Base-by-base conservation (phyloP, 148 eudicot species). In the Selenicereus undatus region DNA sequence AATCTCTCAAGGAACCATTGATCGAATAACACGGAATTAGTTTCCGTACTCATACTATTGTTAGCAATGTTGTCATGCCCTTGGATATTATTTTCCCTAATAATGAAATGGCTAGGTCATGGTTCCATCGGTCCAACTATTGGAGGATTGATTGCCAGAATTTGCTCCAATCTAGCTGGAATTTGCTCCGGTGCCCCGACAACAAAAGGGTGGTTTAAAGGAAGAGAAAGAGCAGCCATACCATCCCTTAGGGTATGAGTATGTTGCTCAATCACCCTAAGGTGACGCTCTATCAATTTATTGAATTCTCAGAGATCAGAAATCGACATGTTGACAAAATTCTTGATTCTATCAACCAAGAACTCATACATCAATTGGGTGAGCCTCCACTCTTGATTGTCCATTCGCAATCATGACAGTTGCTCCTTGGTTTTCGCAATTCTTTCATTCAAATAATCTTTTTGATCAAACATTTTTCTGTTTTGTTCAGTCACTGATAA, bases 401-500 rank as follows among this genome's bases (percentile, higher is more conserved):
- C 29, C 5, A 21, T 72, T 36, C 13, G 11, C 48, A 72, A 36
- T 72, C 50, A n/a, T 6, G 24, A 32, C 26, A 72, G 21, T 72
- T 72, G 21, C 75, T 72, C 75, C 22, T 35, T 18, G 11, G 50
- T 22, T 45, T 72, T 72, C 1, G n/a, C 0, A 26, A 72, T 72
- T 32, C n/a, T 17, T 48, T 72, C 75, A 4, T 72, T 72, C 75
- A 72, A 36, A 8, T 72, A 72, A 72, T 22, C n/a, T 26, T 72
- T 50, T 35, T 72, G 75, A 16, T 72, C 26, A 11, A 32, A 22
- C 43, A 72, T 72, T 20, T 72, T 72, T 6, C 8, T 72, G 3
- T 30, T 35, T 10, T 72, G 43, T 1, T 72, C 75, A 16, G n/a
- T 35, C 24, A 13, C 50, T 4, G 75, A 42, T 1, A 72, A 8